phyloP scores from a whole-genome alignment of 176 grass and related monocot species.

The Triticum urartu region DNA sequence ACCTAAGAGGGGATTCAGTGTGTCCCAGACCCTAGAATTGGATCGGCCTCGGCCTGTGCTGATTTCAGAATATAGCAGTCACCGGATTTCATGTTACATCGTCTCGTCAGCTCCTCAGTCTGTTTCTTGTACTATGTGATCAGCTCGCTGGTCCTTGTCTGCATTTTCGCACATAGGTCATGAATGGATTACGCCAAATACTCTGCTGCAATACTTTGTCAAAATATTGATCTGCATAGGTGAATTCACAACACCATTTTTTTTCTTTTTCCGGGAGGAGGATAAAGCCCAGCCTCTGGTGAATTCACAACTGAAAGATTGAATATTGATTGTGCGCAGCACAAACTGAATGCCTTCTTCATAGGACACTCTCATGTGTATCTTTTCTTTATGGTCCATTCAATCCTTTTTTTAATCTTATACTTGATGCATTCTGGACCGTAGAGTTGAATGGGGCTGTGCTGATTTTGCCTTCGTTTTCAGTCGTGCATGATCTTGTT shows the following conservation, averaged over 20 bases:
- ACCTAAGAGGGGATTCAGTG: background rate
- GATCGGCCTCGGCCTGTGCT: background rate
- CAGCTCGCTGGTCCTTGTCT: background rate
- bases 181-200: background rate
- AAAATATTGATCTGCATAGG: background rate
- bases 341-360: background rate
- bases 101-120: background rate
- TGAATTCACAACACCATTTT: background rate
- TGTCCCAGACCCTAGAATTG: background rate
- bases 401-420: background rate
- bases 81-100: background rate
- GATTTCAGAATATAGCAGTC: background rate
- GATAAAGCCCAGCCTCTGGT: background rate
- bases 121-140: background rate
- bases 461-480: background rate
- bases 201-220: background rate
- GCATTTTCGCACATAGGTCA: background rate
- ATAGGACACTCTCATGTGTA: background rate
- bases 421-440: background rate
- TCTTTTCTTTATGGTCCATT: conserved; percentile 5
- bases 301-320: too few species aligned
- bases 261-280: background rate
- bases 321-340: too few species aligned
- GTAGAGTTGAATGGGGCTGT: background rate
- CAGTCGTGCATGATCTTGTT: background rate